Evolutionary conservation across 2,329 filamentous ascomycete genomes (phyloP), one percentile per base, ranked within the genome.

Genomic region (Teratosphaeria viscida): DNA sequence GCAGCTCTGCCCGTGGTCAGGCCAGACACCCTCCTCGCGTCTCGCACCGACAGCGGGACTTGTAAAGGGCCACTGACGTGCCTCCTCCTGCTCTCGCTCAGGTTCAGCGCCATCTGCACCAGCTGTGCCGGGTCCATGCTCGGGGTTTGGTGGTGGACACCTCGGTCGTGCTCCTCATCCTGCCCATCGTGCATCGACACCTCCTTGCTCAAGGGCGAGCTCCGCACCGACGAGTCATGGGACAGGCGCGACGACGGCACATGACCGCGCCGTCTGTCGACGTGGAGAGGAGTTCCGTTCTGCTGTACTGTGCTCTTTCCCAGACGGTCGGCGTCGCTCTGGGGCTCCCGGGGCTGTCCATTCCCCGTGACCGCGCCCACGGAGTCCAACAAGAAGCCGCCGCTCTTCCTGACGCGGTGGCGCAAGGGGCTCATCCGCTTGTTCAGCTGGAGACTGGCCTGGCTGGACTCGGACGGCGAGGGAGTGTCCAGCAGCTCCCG

Each of bases 81-180:
- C 80, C 81, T 69, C 47, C 84, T 84, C 64, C 85, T 84, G 68
- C 87, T 89, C 73, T 96, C 90, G 76, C 89, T 95, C 56, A 97
- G 75, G 64, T 87, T 94, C 66, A 97, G 76, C 1, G 92, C 92
- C 82, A 97, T 89, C 68, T 91, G 91, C 52, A 97, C 90, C 64
- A 97, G 95, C 73, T 96, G 89, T 3, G 87, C 84, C 7, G 92
- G 88, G 68, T 96, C 92, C 61, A 88, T 81, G 67, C 90, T 85
- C 23, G 88, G 58, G 12, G 53, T 16, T 58, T 55, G 1, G 59
- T 37, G 27, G 55, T 26, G 14, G 26, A 57, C 26, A 34, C 43
- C 23, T 29, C 52, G 7, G 27, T 55, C 32, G 34, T 53, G 59
- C 26, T 60, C 53, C 12, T 53, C 60, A 27, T 61, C 47, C 35